Percentiles rank a stretch among this genome's conserved stretches.
Evolutionary conservation across 1,284 basidiomycete genomes (phyloP).

Genomic region (Sphagnurus paluster): DNA sequence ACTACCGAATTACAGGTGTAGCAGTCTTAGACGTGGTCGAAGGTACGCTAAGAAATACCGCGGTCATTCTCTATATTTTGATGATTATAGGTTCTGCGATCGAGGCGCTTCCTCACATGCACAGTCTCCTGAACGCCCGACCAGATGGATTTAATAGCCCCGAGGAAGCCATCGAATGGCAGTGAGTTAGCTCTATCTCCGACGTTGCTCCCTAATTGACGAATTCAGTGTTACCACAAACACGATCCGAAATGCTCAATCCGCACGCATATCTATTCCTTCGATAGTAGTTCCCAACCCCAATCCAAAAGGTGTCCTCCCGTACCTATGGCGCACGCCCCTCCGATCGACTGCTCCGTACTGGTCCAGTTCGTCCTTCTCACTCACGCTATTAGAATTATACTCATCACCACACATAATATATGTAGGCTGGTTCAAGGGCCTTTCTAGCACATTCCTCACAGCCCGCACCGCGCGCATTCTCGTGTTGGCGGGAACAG

Average conservation of each 20-base stretch:
- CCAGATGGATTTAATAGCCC: slow-evolving; percentile 83
- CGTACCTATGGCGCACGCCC: slow-evolving; percentile 82
- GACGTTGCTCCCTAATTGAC: slow-evolving; percentile 5
- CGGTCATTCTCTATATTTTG: too few species aligned
- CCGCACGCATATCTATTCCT: slow-evolving; percentile 86
- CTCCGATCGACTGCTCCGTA: slow-evolving; percentile 84
- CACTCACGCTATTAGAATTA: not conserved
- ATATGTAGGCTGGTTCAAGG: slow-evolving; percentile 83
- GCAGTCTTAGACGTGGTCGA: slow-evolving; percentile 96
- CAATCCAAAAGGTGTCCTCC: slow-evolving; percentile 36
- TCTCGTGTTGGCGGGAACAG: slow-evolving; percentile 89
- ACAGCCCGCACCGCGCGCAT: slow-evolving; percentile 77
- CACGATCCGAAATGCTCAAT: slow-evolving; percentile 76
- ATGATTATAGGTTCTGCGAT: slow-evolving; percentile 79
- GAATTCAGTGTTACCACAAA: slow-evolving; percentile 64
- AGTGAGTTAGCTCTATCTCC: slow-evolving; percentile 57
- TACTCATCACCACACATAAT: not conserved
- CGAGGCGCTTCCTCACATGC: slow-evolving; percentile 91
- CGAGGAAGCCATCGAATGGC: slow-evolving; percentile 92
- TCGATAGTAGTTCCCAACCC: slow-evolving; percentile 65
- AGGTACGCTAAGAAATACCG: too few species aligned
- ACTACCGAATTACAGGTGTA: slow-evolving; percentile 80
- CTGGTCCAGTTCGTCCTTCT: slow-evolving; percentile 71
- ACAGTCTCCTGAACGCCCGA: slow-evolving; percentile 79
- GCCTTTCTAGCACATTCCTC: slow-evolving; percentile 81